Evolutionary conservation across 1,284 basidiomycete species (phyloP), one percentile per base, ranked within the genome.

Genomic region (Irpex lacteus): DNA sequence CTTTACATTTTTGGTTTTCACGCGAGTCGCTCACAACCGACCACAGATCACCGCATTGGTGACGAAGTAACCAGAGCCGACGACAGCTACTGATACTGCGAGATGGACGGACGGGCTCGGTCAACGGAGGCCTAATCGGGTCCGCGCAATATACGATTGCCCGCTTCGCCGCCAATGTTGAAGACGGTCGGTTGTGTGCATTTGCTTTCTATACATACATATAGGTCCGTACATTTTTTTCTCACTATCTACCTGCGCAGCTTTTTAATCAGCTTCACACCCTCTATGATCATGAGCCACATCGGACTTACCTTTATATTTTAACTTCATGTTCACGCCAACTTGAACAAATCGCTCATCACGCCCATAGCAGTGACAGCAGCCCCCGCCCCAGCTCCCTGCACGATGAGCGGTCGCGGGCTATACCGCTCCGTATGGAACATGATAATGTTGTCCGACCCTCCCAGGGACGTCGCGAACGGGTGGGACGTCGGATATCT

Each of bases 291-390:
- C n/a, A n/a, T n/a, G n/a, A n/a, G n/a, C n/a, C n/a, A n/a, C n/a
- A n/a, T n/a, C n/a, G n/a, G n/a, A n/a, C n/a, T n/a, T n/a, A n/a
- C n/a, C n/a, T n/a, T n/a, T n/a, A n/a, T n/a, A 32, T 32, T 3
- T 32, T 4, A 11, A 44, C 9, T 44, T 4, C 40, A 6, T 61
- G 34, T 63, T 11, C 56, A 79, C 0, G 79, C 78, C 36, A 91
- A 73, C 74, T 88, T 91, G 67, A 94, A 73, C 52, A 93, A 74
- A 74, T 98, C 95, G 57, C 90, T 89, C 62, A 96, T 82, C 18
- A 98, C 96, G 21, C 97, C 97, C 95, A 98, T 98, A 0, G 97
- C 98, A 15, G 97, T 99, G 15, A 99, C 97, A 34, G 94, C 96
- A 1, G 96, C 96, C 19, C 97, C 97, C 0, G 98, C 97, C 9